Evolutionary conservation across 305 asterid genomes (phyloP).

Genomic region (Fraxinus xanthoxyloides): DNA sequence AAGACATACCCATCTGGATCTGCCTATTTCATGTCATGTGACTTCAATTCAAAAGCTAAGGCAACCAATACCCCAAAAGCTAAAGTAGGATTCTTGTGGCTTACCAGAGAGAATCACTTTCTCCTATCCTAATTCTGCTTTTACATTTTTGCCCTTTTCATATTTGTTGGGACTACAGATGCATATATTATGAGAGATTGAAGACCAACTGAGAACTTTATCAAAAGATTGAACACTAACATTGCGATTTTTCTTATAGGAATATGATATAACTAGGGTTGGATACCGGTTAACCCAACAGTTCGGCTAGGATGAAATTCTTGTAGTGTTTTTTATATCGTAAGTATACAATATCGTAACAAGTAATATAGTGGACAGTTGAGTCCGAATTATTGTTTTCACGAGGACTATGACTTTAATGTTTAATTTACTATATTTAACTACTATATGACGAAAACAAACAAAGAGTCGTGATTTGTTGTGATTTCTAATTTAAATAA

Average conservation of each 20-base stretch:
- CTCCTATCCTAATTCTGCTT: conserved; percentile 19
- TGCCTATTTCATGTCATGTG: conserved; percentile 49
- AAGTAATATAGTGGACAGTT: no score
- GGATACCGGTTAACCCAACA: no score
- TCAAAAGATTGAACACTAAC: neutral
- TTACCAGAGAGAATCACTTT: conserved; percentile 30
- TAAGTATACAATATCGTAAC: no score
- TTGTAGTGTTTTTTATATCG: no score
- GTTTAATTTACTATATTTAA: no score
- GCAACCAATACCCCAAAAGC: conserved; percentile 22
- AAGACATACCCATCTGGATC: conserved; percentile 38
- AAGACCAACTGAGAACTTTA: neutral
- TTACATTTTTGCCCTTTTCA: neutral
- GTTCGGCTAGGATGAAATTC: no score
- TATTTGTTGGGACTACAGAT: neutral
- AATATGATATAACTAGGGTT: neutral
- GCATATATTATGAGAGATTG: neutral
- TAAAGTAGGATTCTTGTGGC: conserved; percentile 49
- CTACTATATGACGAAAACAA: no score
- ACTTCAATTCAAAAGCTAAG: conserved; percentile 34
- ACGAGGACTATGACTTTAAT: no score
- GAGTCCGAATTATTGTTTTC: no score
- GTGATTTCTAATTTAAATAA: no score
- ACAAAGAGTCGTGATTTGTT: no score
- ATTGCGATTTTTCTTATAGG: neutral